A percentile compares a stretch with the other conserved stretches of the same genome.
Conservation (phyloP, 768 basidiomycete genomes). For the Boletus sp. region DNA sequence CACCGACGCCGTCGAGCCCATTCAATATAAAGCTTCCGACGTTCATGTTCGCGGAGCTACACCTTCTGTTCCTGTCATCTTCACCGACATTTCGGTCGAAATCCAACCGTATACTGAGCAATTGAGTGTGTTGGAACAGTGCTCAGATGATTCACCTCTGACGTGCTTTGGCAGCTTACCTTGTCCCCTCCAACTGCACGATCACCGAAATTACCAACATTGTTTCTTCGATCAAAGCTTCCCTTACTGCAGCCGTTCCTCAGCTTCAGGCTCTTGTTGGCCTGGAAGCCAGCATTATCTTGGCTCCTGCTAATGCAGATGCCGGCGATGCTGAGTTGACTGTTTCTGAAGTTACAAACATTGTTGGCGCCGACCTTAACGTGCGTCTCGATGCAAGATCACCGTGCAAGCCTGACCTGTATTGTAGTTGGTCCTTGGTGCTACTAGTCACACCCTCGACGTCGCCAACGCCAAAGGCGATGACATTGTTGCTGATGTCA, state of each 20-base stretch:
- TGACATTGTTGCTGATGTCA: background rate
- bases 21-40: background rate
- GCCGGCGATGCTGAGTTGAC: constrained; percentile 21
- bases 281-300: constrained; percentile 19
- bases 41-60: background rate
- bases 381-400: constrained; percentile 11
- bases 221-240: constrained; percentile 21
- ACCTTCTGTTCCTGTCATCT: constrained; percentile 27
- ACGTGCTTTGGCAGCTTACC: constrained; percentile 19
- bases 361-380: constrained; percentile 22
- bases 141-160: background rate
- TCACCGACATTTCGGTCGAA: constrained; percentile 16
- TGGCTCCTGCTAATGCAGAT: constrained; percentile 14
- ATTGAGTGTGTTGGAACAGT: constrained; percentile 26
- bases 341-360: constrained; percentile 22
- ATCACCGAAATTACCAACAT: constrained; percentile 18
- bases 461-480: background rate
- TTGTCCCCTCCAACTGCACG: constrained; percentile 25
- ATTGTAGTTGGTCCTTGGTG: constrained; percentile 27
- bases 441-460: constrained; percentile 23
- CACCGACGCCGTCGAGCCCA: background rate
- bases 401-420: background rate
- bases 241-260: constrained; percentile 21
- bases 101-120: constrained; percentile 13
- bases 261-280: constrained; percentile 28